Evolutionary conservation across 345 rosid species (phyloP), one percentile per base, ranked within the genome.

Genomic region (Salix viminalis): DNA sequence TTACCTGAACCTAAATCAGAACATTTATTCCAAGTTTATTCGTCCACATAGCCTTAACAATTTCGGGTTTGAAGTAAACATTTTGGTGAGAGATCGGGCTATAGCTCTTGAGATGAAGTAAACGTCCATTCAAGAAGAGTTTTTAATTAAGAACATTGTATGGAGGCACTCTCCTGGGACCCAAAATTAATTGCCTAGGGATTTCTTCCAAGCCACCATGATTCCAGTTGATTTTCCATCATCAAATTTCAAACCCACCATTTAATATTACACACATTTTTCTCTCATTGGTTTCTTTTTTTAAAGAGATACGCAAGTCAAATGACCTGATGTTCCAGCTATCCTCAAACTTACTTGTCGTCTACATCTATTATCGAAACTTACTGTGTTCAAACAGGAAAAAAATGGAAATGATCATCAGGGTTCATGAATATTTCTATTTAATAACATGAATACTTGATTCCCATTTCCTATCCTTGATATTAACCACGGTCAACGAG

Each of bases 301-400:
- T 32, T 10, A 62, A 62, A 62, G 18, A 62, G 19, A 62, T 4
- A 28, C 37, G 24, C 18, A 62, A 28, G 28, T 62, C 37, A 28
- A 28, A 23, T 62, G 67, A 7, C 32, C 18, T 24, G 16, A 62
- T 62, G 32, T 28, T 13, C 5, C 58, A 70, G 30, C 46, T 54
- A 28, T 15, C 62, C 36, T 54, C 56, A 80, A 75, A 36, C 66
- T 80, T 23, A 76, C 23, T 3, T 46, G 15, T 58, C 62, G 9
- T 58, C 12, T 3, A 11, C 13, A 58, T 23, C 64, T 1, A 56
- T 2, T 2, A n/a, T 56, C 26, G 26, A 56, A n/a, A n/a, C 0
- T 56, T 9, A 58, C 5, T 41, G 23, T 56, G 2, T 56, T 56
- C 11, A 56, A n/a, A 56, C 50, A 13, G 50, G 9, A 1, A n/a